Evolutionary conservation across 2,329 filamentous ascomycete genomes (phyloP).

Genomic region (Anisogramma anomala): DNA sequence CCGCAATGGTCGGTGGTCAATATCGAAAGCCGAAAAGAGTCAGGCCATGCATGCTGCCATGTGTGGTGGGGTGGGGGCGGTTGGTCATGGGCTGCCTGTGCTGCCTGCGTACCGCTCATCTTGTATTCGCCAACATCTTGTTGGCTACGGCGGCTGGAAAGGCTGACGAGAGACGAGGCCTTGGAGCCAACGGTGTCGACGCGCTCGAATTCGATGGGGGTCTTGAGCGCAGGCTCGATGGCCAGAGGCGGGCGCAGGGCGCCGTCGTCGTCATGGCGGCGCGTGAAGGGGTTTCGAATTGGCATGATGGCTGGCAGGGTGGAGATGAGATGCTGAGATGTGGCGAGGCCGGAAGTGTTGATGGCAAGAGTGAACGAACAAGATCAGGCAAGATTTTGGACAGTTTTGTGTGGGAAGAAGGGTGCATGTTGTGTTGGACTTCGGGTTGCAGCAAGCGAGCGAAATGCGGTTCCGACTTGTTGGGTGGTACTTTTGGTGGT

Average conservation of each 20-base stretch:
- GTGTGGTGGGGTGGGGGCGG: background rate
- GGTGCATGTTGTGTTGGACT: no score
- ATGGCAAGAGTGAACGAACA: background rate
- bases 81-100: slow-evolving; percentile 14
- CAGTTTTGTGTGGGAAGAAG: no score
- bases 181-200: slow-evolving; percentile 53
- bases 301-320: slow-evolving; percentile 42
- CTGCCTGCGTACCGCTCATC: slow-evolving; percentile 56
- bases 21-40: no score
- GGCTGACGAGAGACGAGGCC: slow-evolving; percentile 49
- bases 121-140: slow-evolving; percentile 63
- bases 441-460: no score
- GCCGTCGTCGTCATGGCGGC: slow-evolving; percentile 47
- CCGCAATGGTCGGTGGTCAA: no score
- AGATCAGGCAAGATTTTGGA: no score
- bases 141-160: slow-evolving; percentile 44
- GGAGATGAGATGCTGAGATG: background rate
- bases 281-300: slow-evolving; percentile 62
- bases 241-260: slow-evolving; percentile 32
- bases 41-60: background rate
- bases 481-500: no score
- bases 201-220: slow-evolving; percentile 41
- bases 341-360: background rate
- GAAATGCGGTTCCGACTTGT: no score
- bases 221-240: slow-evolving; percentile 28